These are phyloP conservation scores for Ceratobasidium sp. DNA, from an alignment of 1,284 basidiomycete species.

Conservation along the genomic window DNA sequence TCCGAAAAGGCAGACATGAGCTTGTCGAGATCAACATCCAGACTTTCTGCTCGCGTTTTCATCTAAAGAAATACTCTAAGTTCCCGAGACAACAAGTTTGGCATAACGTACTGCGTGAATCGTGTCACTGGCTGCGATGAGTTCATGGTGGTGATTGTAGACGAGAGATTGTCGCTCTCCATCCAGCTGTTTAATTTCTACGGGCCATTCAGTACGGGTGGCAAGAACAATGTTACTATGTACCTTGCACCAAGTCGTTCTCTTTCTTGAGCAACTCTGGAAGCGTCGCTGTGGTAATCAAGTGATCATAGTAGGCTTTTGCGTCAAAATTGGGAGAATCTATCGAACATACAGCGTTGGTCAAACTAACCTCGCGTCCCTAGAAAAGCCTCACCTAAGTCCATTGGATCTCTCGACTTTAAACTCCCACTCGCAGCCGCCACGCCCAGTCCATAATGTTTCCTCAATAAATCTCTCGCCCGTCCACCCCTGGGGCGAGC, in stretches of 20 bases:
- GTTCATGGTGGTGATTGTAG: conserved; percentile 94
- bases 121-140: conserved; percentile 92
- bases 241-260: conserved; percentile 80
- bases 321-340: conserved; percentile 86
- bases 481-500: conserved; percentile 1
- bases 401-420: conserved; percentile 77
- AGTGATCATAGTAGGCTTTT: conserved; percentile 83
- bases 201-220: not conserved
- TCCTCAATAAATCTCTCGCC: conserved; percentile 81
- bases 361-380: not conserved
- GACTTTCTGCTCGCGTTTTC: conserved; percentile 83
- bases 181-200: conserved; percentile 88
- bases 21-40: conserved; percentile 84
- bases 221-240: too few species aligned
- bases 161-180: conserved; percentile 90
- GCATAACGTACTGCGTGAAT: conserved; percentile 76
- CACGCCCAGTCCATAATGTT: conserved; percentile 84
- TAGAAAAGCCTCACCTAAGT: conserved; percentile 68
- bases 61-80: conserved; percentile 65
- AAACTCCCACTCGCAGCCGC: conserved; percentile 72
- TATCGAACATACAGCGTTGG: conserved; percentile 53
- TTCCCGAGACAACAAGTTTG: not conserved
- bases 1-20: conserved; percentile 84
- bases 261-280: conserved; percentile 78
- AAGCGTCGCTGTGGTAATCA: conserved; percentile 82